Evolutionary conservation across 768 basidiomycete genomes (phyloP).

Genomic region (Tricholoma sp.): DNA sequence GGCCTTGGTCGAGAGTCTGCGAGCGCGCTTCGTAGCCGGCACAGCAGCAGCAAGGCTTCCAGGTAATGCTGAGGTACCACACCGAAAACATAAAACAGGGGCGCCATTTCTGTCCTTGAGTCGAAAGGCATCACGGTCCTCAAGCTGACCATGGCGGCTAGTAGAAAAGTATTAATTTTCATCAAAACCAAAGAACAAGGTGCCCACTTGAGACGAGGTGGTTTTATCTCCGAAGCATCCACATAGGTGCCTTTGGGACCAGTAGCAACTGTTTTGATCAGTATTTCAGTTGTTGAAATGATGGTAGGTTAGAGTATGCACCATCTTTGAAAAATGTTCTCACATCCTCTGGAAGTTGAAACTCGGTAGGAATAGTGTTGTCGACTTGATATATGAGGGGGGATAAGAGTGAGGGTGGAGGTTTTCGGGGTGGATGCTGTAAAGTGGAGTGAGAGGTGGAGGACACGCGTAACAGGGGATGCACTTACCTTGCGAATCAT

Average conservation of each 20-base stretch:
- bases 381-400: slow-evolving; percentile 70
- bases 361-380: slow-evolving; percentile 70
- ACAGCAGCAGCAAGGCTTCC: slow-evolving; percentile 40
- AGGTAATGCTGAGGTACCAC: slow-evolving; percentile 76
- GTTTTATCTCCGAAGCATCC: slow-evolving; percentile 71
- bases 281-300: slow-evolving; percentile 10
- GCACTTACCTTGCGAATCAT: slow-evolving; percentile 55
- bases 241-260: slow-evolving; percentile 80
- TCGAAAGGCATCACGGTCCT: slow-evolving; percentile 87
- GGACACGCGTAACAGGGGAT: slow-evolving; percentile 7
- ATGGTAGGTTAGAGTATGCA: slow-evolving; percentile 29
- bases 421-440: slow-evolving; percentile 66
- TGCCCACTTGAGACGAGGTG: slow-evolving; percentile 78
- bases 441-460: slow-evolving; percentile 16
- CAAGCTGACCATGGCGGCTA: slow-evolving; percentile 82
- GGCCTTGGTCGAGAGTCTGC: slow-evolving; percentile 42
- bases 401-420: slow-evolving; percentile 61
- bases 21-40: slow-evolving; percentile 52
- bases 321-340: slow-evolving; percentile 83
- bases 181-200: slow-evolving; percentile 9
- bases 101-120: slow-evolving; percentile 80
- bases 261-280: slow-evolving; percentile 55
- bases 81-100: slow-evolving; percentile 87
- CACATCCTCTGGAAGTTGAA: slow-evolving; percentile 82
- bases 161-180: slow-evolving; percentile 17